A percentile compares a stretch with the other conserved stretches of the same genome.
These are phyloP conservation scores for Aureoboletus auriporus DNA, from an alignment of 768 basidiomycete species.

Conservation along the genomic window DNA sequence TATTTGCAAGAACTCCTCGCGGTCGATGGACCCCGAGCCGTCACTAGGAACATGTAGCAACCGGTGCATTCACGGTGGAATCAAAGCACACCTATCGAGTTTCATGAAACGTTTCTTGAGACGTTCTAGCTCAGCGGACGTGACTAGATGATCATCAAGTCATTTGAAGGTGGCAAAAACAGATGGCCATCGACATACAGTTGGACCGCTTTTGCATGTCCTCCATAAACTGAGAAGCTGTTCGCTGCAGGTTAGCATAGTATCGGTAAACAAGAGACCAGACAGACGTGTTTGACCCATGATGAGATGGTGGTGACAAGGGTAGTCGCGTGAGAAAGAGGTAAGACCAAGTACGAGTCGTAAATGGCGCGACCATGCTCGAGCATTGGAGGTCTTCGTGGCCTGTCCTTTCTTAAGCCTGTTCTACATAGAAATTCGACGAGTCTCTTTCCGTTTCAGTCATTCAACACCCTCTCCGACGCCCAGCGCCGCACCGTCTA, in stretches of 20 bases:
- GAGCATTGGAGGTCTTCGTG: conserved; percentile 4
- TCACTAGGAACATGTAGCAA: conserved; percentile 48
- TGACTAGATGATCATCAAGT: conserved; percentile 56
- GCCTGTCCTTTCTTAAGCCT: not conserved
- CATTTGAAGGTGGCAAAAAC: conserved; percentile 1
- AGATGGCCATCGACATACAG: conserved; percentile 57
- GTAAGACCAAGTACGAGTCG: not conserved
- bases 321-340: conserved; percentile 20
- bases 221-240: conserved; percentile 94
- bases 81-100: conserved; percentile 71
- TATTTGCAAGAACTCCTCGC: conserved; percentile 98
- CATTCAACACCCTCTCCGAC: conserved; percentile 32
- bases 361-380: conserved; percentile 22
- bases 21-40: conserved; percentile 96
- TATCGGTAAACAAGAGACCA: not conserved
- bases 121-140: conserved; percentile 86
- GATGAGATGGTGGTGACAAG: conserved; percentile 16
- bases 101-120: conserved; percentile 99
- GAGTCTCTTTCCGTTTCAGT: conserved; percentile 10
- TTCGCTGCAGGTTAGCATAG: conserved; percentile 8
- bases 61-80: not conserved
- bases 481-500: conserved; percentile 76
- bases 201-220: conserved; percentile 98
- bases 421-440: conserved; percentile 28
- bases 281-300: conserved; percentile 86